Evolutionary conservation across 2,329 filamentous ascomycete genomes (phyloP), one percentile per base, ranked within the genome.

Genomic region (Reticulascus tulasneorum): DNA sequence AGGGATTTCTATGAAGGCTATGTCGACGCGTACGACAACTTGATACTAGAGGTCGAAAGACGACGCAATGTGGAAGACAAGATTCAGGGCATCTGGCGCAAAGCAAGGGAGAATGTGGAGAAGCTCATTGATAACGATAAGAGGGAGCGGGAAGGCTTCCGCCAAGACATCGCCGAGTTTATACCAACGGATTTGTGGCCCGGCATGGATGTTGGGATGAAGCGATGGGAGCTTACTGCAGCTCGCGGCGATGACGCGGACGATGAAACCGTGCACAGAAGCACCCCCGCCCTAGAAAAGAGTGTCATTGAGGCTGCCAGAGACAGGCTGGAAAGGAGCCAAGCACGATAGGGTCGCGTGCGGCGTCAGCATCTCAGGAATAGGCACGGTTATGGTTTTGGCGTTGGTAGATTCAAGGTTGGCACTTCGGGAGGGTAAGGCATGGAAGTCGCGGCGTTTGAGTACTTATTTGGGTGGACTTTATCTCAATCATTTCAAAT

Each of bases 181-280:
- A 63, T 98, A 9, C 93, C 93, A 0, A 82, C 83, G 0, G 89
- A 96, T 56, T 77, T 96, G 16, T 96, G 89, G 88, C 82, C 81
- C 0, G 85, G 83, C 1, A 75, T 93, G 58, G 76, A 75, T 45
- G 72, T 66, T n/a, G 73, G 69, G 18, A 75, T 75, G 47, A 68
- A 60, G 40, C 68, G 61, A 36, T 77, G 70, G 67, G 66, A 69
- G 23, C 60, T 78, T 3, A 56, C 69, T 3, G 59, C 63, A 1
- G 54, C 67, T 1, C 50, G 55, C 7, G 60, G 59, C 12, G 48
- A 51, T 13, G 49, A 47, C 16, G 32, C 38, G 2, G 31, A 46
- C 29, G 35, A 47, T 4, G 34, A 48, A 27, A 22, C 32, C 12
- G 11, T 29, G 4, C 31, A 38, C 10, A 34, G 35, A n/a, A 53